A percentile compares a stretch with the other conserved stretches of the same genome.
Conservation (phyloP, 768 basidiomycete genomes). For the Russula emetica region DNA sequence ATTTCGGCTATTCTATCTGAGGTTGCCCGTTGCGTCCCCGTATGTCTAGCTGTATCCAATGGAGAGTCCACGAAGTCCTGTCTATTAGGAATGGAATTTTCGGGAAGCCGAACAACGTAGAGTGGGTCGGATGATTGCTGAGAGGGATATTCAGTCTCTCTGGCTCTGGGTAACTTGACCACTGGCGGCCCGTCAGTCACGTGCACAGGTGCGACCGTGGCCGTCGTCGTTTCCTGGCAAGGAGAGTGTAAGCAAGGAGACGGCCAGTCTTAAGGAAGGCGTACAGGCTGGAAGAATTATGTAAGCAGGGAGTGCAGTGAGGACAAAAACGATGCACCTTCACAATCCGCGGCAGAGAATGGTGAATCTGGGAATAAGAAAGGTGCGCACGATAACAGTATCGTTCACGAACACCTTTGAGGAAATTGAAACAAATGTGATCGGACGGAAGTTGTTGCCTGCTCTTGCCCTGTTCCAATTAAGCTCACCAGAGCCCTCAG, state of each 20-base stretch:
- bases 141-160: background rate
- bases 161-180: background rate
- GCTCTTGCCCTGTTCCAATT: background rate
- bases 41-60: background rate
- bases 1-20: background rate
- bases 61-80: background rate
- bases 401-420: background rate
- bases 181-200: background rate
- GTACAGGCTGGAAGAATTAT: background rate
- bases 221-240: background rate
- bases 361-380: background rate
- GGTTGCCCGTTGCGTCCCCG: background rate
- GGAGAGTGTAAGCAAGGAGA: background rate
- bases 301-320: background rate
- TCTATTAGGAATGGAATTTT: background rate
- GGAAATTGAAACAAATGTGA: background rate
- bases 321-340: conserved; percentile 1
- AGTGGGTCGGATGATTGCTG: background rate
- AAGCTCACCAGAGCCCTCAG: background rate
- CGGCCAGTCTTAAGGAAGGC: background rate
- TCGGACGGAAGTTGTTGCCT: background rate
- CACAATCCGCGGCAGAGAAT: background rate
- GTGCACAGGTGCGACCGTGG: background rate
- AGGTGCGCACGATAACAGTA: background rate
- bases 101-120: background rate